Base-by-base conservation (phyloP, 345 rosid genomes). In the Pistacia integerrima region DNA sequence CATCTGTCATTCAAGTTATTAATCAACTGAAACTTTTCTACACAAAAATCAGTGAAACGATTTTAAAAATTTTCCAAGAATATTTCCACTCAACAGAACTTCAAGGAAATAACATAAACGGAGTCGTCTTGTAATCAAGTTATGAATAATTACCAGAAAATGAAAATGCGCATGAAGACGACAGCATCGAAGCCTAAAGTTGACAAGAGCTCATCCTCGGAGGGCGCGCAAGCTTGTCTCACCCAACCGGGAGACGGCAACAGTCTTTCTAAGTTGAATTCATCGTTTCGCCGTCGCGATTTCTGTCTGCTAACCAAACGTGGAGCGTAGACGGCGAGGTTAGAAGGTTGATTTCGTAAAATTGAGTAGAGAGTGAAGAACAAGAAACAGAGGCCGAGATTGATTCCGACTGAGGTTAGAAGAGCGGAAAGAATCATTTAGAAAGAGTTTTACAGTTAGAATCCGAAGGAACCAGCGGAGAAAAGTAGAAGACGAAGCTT, bases 351-450 rank as follows among this genome's bases (percentile, higher is more conserved):
- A 33, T 93, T 94, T 82, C 91, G 84, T 78, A 91, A 69, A 54
- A 93, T 80, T 14, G 97, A 94, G 72, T 93, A 93, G 76, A 94
- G 85, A n/a, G 94, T 84, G 84, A 94, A 89, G 55, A 88, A 93
- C 66, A 91, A 76, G 76, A 90, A 79, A 70, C 97, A 93, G 71
- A 94, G 94, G 41, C 93, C 97, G n/a, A 90, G 88, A 81, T 94
- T 94, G 90, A 94, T 91, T 61, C 92, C 97, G n/a, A 94, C 98
- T 11, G 98, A 93, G 49, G 98, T 93, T 78, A 94, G 82, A 58
- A 94, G 91, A 62, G 98, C 94, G 11, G 97, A 91, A 16, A 94
- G 90, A 74, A 90, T 82, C 98, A 94, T 94, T 64, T 36, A 77
- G 55, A 41, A 41, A 5, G 46, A 41, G 46, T 41, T 41, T 41